phyloP scores from a whole-genome alignment of 2,329 filamentous ascomycete species.

The Lecanicillium sp. region DNA sequence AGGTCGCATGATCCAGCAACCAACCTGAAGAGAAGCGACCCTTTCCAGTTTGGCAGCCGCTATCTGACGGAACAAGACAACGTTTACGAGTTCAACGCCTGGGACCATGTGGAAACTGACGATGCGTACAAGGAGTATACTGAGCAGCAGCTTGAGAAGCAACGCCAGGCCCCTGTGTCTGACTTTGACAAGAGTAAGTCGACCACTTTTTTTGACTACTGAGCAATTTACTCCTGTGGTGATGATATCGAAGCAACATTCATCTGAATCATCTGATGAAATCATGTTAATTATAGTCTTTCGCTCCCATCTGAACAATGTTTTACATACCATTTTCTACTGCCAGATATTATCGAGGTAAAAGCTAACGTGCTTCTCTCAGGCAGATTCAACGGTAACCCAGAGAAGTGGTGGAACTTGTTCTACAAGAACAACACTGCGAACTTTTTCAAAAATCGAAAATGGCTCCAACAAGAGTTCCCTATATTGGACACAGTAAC shows the following conservation, averaged over 20 bases:
- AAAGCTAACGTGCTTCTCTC: constrained; percentile 33
- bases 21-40: constrained; percentile 82
- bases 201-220: not conserved
- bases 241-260: constrained; percentile 53
- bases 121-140: constrained; percentile 81
- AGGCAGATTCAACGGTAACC: constrained; percentile 81
- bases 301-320: constrained; percentile 64
- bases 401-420: constrained; percentile 94
- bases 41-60: constrained; percentile 92
- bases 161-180: constrained; percentile 79
- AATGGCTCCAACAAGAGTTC: constrained; percentile 96
- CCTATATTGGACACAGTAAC: constrained; percentile 77
- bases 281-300: constrained; percentile 54
- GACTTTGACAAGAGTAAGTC: constrained; percentile 82
- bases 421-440: constrained; percentile 97
- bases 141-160: constrained; percentile 75
- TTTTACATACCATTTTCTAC: constrained; percentile 11
- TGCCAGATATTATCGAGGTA: not conserved
- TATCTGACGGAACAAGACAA: constrained; percentile 78
- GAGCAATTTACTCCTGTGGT: constrained; percentile 26
- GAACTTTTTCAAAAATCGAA: constrained; percentile 98
- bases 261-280: constrained; percentile 64
- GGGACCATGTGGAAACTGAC: constrained; percentile 96
- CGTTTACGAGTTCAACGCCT: constrained; percentile 96
- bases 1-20: constrained; percentile 64